Conservation (phyloP, 805 yeast species). For the Lipomyces lipofer region DNA sequence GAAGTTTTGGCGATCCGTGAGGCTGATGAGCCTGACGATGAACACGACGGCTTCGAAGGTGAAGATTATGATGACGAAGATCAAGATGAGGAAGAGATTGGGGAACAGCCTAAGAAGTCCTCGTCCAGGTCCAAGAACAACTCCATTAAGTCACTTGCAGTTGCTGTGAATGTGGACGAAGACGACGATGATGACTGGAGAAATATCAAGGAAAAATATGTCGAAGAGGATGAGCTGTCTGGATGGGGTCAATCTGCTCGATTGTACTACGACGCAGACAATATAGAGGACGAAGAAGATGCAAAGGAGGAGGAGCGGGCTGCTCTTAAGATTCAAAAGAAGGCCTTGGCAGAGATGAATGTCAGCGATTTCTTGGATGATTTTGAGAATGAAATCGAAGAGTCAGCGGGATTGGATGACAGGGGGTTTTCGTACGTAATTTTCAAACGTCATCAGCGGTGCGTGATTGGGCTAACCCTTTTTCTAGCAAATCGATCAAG, state of each 20-base stretch:
- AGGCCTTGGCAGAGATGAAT: conserved; percentile 70
- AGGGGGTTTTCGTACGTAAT: conserved; percentile 21
- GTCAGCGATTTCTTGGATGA: conserved; percentile 79
- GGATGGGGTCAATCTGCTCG: conserved; percentile 45
- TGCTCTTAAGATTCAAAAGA: conserved; percentile 82
- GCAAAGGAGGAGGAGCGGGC: conserved; percentile 81
- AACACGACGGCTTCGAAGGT: conserved; percentile 53
- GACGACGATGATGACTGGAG: conserved; percentile 53
- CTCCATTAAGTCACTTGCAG: conserved; percentile 21
- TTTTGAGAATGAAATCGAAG: conserved; percentile 70
- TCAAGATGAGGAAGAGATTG: conserved; percentile 43
- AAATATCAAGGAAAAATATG: conserved; percentile 37
- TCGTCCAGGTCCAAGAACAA: neutral
- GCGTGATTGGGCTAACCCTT: neutral
- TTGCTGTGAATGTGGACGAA: conserved; percentile 50
- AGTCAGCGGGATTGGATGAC: conserved; percentile 49
- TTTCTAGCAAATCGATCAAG: conserved; percentile 20
- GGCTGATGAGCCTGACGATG: conserved; percentile 41
- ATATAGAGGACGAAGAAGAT: conserved; percentile 69
- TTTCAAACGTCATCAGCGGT: neutral
- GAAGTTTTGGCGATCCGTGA: conserved; percentile 52
- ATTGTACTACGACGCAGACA: conserved; percentile 37
- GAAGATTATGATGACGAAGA: conserved; percentile 52
- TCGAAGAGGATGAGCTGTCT: conserved; percentile 36
- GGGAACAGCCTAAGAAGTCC: conserved; percentile 38